phyloP scores from a whole-genome alignment of 2,329 filamentous ascomycete genomes.

The Beauveria medogensis region DNA sequence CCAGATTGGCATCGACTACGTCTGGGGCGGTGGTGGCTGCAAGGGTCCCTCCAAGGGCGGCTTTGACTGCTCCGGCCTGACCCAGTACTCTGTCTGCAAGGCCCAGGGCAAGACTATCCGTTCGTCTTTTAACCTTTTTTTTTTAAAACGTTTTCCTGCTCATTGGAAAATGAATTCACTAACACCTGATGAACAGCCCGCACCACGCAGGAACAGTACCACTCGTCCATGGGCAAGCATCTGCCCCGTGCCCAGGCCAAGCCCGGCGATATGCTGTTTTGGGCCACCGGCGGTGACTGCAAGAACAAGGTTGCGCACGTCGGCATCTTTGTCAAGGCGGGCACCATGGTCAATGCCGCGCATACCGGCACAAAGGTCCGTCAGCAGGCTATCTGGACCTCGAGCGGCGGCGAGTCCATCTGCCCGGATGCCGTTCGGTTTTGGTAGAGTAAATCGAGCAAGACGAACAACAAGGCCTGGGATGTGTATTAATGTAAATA shows the following conservation, averaged over 20 bases:
- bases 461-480: not conserved
- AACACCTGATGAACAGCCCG: slow-evolving; percentile 6
- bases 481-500: not conserved
- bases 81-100: slow-evolving; percentile 15
- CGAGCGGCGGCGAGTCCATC: slow-evolving; percentile 13
- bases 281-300: slow-evolving; percentile 14
- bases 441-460: slow-evolving; percentile 11
- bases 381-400: slow-evolving; percentile 16
- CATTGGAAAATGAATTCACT: not conserved
- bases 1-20: slow-evolving; percentile 12
- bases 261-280: slow-evolving; percentile 15
- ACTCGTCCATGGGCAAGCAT: slow-evolving; percentile 15
- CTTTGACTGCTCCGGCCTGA: slow-evolving; percentile 16
- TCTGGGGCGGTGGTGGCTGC: slow-evolving; percentile 15
- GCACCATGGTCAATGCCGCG: slow-evolving; percentile 15
- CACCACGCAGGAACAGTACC: slow-evolving; percentile 14
- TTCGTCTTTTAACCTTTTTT: not conserved
- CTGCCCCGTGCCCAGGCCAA: slow-evolving; percentile 13
- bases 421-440: slow-evolving; percentile 17
- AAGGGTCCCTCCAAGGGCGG: slow-evolving; percentile 14
- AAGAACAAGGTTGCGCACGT: slow-evolving; percentile 14
- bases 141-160: not conserved
- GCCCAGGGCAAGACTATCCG: slow-evolving; percentile 16
- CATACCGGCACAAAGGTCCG: slow-evolving; percentile 14
- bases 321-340: slow-evolving; percentile 13